Conservation (phyloP, 306 rosid genomes). For the Medicago lupulina region DNA sequence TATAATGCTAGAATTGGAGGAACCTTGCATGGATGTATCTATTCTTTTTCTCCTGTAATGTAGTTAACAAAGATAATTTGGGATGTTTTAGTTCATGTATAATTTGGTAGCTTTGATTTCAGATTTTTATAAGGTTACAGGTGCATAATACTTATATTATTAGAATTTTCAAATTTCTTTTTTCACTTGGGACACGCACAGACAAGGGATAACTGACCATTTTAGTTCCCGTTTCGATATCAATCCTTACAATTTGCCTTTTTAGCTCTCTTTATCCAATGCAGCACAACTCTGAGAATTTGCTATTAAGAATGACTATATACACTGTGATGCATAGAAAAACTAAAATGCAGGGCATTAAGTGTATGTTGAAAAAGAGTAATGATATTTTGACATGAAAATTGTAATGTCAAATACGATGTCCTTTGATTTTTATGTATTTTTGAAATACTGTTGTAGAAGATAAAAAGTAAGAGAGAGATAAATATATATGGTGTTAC, state of each 20-base stretch:
- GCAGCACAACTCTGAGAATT: neutral
- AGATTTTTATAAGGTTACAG: neutral
- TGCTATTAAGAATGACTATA: neutral
- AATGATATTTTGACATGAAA: too few species aligned
- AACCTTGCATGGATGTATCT: slow-evolving; percentile 27
- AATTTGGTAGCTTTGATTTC: slow-evolving; percentile 8
- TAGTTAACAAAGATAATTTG: neutral
- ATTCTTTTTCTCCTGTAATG: neutral
- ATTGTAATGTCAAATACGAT: too few species aligned
- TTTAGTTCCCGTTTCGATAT: neutral
- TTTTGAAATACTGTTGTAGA: too few species aligned
- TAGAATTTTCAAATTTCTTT: too few species aligned
- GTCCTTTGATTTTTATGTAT: too few species aligned
- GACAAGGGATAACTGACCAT: neutral
- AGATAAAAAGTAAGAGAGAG: too few species aligned
- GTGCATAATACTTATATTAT: neutral
- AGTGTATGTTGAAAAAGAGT: neutral
- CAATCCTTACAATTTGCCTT: neutral
- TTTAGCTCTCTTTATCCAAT: neutral
- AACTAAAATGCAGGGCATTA: neutral
- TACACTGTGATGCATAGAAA: neutral
- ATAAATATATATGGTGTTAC: too few species aligned
- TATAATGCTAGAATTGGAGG: slow-evolving; percentile 21
- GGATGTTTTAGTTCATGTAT: slow-evolving; percentile 18
- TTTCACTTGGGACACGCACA: neutral